Evolutionary conservation across 371 early-diverging fungal species (phyloP).

Genomic region (Mortierella sp.): DNA sequence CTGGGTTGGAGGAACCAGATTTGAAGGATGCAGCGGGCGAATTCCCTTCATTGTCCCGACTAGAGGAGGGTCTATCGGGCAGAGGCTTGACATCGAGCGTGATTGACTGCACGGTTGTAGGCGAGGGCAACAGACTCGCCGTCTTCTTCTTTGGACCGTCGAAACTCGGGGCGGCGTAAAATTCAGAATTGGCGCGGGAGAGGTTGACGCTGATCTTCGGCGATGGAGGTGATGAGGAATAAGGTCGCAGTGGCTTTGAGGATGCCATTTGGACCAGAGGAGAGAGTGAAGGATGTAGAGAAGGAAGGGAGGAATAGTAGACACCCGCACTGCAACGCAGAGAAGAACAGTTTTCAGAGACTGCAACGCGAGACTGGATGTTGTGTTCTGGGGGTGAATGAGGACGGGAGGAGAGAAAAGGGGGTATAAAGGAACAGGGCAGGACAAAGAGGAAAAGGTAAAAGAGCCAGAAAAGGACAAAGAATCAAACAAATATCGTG

Average conservation of each 20-base stretch:
- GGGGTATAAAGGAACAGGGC: too few species aligned
- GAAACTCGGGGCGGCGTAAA: conserved; percentile 35
- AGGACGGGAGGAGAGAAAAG: not conserved
- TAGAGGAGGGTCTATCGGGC: conserved; percentile 8
- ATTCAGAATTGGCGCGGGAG: conserved; percentile 23
- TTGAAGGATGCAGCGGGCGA: not conserved
- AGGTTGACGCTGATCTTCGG: conserved; percentile 10
- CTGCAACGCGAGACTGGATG: too few species aligned
- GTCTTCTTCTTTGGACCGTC: conserved; percentile 19
- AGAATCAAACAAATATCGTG: not conserved
- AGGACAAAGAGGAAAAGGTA: not conserved
- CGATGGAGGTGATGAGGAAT: conserved; percentile 15
- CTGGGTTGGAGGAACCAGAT: conserved; percentile 4
- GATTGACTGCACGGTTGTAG: conserved; percentile 9
- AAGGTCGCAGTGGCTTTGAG: conserved; percentile 15
- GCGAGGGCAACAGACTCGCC: conserved; percentile 26
- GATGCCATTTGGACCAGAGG: not conserved
- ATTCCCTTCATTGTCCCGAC: not conserved
- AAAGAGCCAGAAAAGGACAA: not conserved
- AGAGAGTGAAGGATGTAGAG: not conserved
- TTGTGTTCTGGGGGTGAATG: too few species aligned
- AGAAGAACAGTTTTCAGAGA: too few species aligned
- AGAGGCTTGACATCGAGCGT: conserved; percentile 14
- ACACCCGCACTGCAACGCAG: not conserved
- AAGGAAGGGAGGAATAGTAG: not conserved